These are phyloP conservation scores for Sedum album DNA, from an alignment of 164 flowering plant genomes.

Conservation along the genomic window DNA sequence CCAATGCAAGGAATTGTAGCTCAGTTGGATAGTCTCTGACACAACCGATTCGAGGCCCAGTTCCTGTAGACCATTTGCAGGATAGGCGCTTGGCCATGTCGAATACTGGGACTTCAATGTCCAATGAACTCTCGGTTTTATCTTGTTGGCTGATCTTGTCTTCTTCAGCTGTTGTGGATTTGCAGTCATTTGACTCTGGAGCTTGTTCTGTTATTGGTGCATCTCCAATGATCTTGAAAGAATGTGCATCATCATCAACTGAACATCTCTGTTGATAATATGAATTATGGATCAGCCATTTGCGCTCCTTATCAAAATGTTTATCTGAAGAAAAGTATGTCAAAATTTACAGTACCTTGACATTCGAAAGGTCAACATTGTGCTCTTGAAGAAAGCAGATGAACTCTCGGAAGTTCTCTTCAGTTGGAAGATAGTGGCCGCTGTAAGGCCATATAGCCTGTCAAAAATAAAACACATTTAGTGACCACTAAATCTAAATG, in stretches of 20 bases:
- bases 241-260: constrained; percentile 26
- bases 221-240: background rate
- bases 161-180: background rate
- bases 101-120: constrained; percentile 9
- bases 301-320: background rate
- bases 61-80: constrained; percentile 36
- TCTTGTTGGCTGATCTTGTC: constrained; percentile 6
- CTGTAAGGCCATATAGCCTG: constrained; percentile 54
- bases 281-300: background rate
- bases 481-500: no score
- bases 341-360: constrained; percentile 28
- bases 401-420: constrained; percentile 39
- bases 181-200: background rate
- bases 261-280: constrained; percentile 22
- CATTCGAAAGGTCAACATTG: constrained; percentile 32
- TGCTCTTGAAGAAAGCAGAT: constrained; percentile 38
- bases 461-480: background rate
- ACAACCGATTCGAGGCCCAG: constrained; percentile 42
- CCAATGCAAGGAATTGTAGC: constrained; percentile 36
- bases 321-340: background rate
- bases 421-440: constrained; percentile 51
- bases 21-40: constrained; percentile 44
- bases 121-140: background rate
- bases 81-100: constrained; percentile 19
- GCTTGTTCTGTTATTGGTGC: background rate